Conservation (phyloP, 371 early-diverging fungal species). For the Smittium culicis region DNA sequence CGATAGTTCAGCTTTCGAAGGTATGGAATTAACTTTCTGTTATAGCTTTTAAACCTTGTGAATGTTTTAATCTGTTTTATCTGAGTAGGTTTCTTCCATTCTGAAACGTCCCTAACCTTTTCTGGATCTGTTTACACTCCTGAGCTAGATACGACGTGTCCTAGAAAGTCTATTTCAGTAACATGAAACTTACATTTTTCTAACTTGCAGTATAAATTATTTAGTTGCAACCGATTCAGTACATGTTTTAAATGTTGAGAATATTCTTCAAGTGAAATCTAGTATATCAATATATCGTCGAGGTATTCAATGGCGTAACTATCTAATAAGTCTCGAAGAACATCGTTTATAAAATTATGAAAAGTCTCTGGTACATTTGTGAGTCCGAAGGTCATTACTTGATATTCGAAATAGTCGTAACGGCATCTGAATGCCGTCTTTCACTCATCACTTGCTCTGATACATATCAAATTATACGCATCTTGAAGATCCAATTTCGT, state of each 20-base stretch:
- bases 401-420: slow-evolving; percentile 25
- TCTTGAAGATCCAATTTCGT: slow-evolving; percentile 30
- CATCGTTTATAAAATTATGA: slow-evolving; percentile 4
- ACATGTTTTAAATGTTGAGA: slow-evolving; percentile 17
- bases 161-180: slow-evolving; percentile 30
- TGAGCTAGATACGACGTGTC: slow-evolving; percentile 21
- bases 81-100: slow-evolving; percentile 25
- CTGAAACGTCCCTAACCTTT: slow-evolving; percentile 27
- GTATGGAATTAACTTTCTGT: slow-evolving; percentile 34
- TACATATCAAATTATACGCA: slow-evolving; percentile 21
- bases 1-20: slow-evolving; percentile 31
- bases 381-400: slow-evolving; percentile 33
- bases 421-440: slow-evolving; percentile 32
- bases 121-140: slow-evolving; percentile 26
- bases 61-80: slow-evolving; percentile 33
- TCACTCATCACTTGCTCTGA: slow-evolving; percentile 15
- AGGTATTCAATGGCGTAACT: slow-evolving; percentile 16
- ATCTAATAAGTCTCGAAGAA: slow-evolving; percentile 5
- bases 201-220: slow-evolving; percentile 23
- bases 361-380: slow-evolving; percentile 11
- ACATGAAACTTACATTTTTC: slow-evolving; percentile 36
- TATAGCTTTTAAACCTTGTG: slow-evolving; percentile 38
- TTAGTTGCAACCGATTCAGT: slow-evolving; percentile 19
- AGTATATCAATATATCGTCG: slow-evolving; percentile 34
- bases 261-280: slow-evolving; percentile 19